Conservation (phyloP, 805 yeast species). For the Candida rishiriensis region DNA sequence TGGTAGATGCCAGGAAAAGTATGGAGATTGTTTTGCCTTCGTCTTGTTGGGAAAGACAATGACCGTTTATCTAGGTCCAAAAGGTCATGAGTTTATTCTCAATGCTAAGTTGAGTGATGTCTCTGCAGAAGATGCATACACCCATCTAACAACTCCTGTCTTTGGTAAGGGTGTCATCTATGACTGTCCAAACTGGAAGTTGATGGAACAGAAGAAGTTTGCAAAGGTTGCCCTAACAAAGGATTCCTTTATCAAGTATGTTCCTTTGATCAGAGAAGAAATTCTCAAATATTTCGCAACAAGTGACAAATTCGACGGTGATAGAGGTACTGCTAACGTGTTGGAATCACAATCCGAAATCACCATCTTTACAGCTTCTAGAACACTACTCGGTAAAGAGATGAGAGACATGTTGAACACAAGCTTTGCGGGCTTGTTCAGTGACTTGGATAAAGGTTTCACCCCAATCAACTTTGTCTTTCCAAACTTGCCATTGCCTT, state of each 20-base stretch:
- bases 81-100: constrained; percentile 94
- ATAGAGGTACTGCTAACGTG: constrained; percentile 55
- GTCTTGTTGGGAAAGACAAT: constrained; percentile 82
- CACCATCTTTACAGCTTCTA: constrained; percentile 93
- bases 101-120: constrained; percentile 88
- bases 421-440: constrained; percentile 77
- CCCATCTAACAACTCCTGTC: constrained; percentile 97
- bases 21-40: constrained; percentile 93
- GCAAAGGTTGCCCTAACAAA: constrained; percentile 85
- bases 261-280: constrained; percentile 84
- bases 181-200: constrained; percentile 88
- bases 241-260: constrained; percentile 79
- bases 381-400: constrained; percentile 87
- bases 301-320: constrained; percentile 44
- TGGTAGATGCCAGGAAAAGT: constrained; percentile 65
- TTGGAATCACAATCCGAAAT: constrained; percentile 88
- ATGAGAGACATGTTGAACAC: constrained; percentile 79
- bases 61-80: constrained; percentile 96
- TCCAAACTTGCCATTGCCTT: constrained; percentile 82
- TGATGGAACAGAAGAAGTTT: constrained; percentile 98
- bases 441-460: constrained; percentile 95
- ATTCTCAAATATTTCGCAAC: constrained; percentile 57
- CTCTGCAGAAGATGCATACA: constrained; percentile 93
- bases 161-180: constrained; percentile 97
- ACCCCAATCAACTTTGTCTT: constrained; percentile 94